Conservation (phyloP, 73 alveolate genomes). For the Tetrahymena elliotti region DNA sequence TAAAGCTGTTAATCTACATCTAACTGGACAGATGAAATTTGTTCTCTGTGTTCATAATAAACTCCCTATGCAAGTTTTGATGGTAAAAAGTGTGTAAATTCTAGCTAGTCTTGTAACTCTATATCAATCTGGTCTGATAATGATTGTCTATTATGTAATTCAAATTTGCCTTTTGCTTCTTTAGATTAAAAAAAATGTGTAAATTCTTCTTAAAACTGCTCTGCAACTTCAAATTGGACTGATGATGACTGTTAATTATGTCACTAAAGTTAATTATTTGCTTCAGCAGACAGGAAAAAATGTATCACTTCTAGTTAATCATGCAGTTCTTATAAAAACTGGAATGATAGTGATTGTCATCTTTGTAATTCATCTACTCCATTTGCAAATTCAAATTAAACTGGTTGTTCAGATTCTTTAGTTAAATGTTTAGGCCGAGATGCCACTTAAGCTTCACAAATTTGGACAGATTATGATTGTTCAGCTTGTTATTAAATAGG, state of each 20-base stretch:
- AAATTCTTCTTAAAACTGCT: background rate
- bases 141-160: background rate
- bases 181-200: background rate
- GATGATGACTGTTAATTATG: background rate
- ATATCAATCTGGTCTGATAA: background rate
- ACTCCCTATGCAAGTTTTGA: background rate
- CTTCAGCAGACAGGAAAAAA: background rate
- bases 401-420: background rate
- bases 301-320: background rate
- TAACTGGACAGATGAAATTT: background rate
- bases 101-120: background rate
- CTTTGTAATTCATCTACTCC: background rate
- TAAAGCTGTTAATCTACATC: background rate
- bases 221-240: background rate
- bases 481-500: background rate
- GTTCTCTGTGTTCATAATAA: background rate
- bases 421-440: background rate
- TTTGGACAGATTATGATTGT: background rate
- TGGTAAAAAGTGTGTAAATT: background rate
- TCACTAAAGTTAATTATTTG: background rate
- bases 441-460: background rate
- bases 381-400: background rate
- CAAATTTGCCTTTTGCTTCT: background rate
- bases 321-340: background rate
- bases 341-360: background rate